Percentiles rank a stretch among this genome's conserved stretches.
phyloP scores from a whole-genome alignment of 2,329 filamentous ascomycete genomes.

The Penicillium brasilianum region DNA sequence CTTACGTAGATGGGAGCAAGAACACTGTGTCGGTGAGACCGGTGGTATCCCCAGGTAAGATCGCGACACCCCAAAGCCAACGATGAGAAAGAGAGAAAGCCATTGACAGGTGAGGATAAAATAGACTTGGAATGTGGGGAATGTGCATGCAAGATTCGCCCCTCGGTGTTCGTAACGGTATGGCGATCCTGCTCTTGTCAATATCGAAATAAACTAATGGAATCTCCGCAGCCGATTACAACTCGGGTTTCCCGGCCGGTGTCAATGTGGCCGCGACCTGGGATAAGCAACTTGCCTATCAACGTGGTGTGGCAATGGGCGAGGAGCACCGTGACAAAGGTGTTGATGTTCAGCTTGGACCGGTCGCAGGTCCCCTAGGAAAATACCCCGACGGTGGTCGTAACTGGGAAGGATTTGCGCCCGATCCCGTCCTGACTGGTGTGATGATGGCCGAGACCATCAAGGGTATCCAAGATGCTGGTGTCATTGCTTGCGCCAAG shows the following conservation, averaged over 20 bases:
- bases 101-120: slow-evolving; percentile 7
- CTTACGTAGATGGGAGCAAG: slow-evolving; percentile 64
- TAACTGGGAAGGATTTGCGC: slow-evolving; percentile 71
- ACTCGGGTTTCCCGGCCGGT: slow-evolving; percentile 79
- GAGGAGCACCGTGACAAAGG: slow-evolving; percentile 76
- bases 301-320: slow-evolving; percentile 74
- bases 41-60: slow-evolving; percentile 51
- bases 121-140: slow-evolving; percentile 62
- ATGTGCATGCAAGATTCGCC: slow-evolving; percentile 90
- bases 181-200: slow-evolving; percentile 20
- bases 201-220: not conserved
- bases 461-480: slow-evolving; percentile 78
- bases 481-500: slow-evolving; percentile 83
- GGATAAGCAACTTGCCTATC: slow-evolving; percentile 72
- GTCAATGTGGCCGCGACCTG: slow-evolving; percentile 83
- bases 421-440: slow-evolving; percentile 77
- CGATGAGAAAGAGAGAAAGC: slow-evolving; percentile 7
- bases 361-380: slow-evolving; percentile 75
- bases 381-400: slow-evolving; percentile 70
- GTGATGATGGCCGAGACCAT: slow-evolving; percentile 74
- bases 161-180: slow-evolving; percentile 73
- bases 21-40: slow-evolving; percentile 77
- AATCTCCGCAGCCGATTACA: slow-evolving; percentile 66
- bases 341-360: slow-evolving; percentile 75
- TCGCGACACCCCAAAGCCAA: slow-evolving; percentile 22